phyloP scores from a whole-genome alignment of 768 basidiomycete genomes.

The Coprinellus micaceus region DNA sequence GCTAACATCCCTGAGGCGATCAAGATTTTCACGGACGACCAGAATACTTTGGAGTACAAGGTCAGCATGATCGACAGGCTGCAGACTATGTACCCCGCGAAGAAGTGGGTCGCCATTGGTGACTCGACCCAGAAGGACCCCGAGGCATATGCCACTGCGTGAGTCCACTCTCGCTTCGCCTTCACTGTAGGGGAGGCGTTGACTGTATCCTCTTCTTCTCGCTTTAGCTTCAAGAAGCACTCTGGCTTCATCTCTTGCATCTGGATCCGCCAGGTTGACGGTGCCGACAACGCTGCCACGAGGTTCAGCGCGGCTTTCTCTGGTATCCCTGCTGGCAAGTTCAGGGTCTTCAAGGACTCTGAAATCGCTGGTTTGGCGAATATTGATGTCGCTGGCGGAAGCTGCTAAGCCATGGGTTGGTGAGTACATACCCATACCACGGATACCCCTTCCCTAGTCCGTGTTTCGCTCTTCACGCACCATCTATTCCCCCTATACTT shows the following conservation, averaged over 20 bases:
- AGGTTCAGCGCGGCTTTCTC: conserved; percentile 35
- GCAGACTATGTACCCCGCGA: conserved; percentile 39
- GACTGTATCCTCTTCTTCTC: background rate
- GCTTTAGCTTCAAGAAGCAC: conserved; percentile 31
- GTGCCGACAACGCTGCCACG: conserved; percentile 36
- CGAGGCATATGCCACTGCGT: conserved; percentile 42
- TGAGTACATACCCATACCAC: too few relatives aligned
- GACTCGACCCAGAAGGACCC: conserved; percentile 46
- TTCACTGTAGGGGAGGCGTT: background rate
- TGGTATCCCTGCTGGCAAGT: conserved; percentile 30
- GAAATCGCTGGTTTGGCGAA: conserved; percentile 32
- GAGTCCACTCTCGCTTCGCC: conserved; percentile 15
- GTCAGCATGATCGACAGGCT: conserved; percentile 33
- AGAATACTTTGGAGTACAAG: conserved; percentile 33
- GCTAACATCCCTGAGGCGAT: conserved; percentile 26
- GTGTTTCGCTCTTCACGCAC: too few relatives aligned
- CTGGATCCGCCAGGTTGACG: conserved; percentile 44
- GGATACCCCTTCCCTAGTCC: too few relatives aligned
- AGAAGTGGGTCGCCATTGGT: conserved; percentile 40
- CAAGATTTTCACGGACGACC: conserved; percentile 20
- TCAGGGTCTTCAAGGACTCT: conserved; percentile 32
- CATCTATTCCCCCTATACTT: too few relatives aligned
- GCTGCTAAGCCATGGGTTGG: conserved; percentile 26
- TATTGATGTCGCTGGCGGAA: conserved; percentile 37
- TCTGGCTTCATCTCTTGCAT: conserved; percentile 33